Evolutionary conservation across 306 rosid genomes (phyloP), one percentile per base, ranked within the genome.

Genomic region (Cicer bijugum): DNA sequence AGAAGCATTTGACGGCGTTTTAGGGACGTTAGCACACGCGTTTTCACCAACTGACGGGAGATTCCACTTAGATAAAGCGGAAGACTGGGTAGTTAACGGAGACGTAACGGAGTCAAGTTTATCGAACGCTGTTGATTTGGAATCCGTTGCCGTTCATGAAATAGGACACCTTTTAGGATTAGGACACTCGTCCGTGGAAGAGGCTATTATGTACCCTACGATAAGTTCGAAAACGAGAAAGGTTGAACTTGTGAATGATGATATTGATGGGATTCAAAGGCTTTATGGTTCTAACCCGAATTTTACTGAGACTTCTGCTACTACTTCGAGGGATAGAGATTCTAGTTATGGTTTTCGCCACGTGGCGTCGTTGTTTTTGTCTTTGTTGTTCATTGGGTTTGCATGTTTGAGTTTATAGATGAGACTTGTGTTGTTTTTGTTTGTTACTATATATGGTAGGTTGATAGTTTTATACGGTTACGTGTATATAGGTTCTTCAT

Each of bases 71-170:
- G 98, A 93, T 69, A 50, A 11, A 0, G 87, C 45, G 1, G 98
- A 93, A 81, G 84, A 75, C 23, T 93, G 98, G 98, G 92, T 93
- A 23, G 78, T 83, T 1, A 3, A 75, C 45, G 92, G 96, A 0
- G 98, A 93, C 67, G 69, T 88, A 11, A 75, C 82, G 46, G 9
- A 66, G 46, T 74, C 91, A 5, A 2, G 86, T 4, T 5, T 75
- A 6, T 7, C 81, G 16, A 67, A 88, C 3, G 92, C 98, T 20
- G 73, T 91, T 55, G 97, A 91, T 37, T 45, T 94, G 6, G 98
- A 94, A 42, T 91, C 96, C 0, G 97, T 91, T 15, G 97, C 96
- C 12, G 96, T 94, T 6, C 98, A 94, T 65, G 98, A 94, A 83
- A 91, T 94, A 0, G 98, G 98, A 0, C 98, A 94, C 53, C 11